These are phyloP conservation scores for Suhomyces choctaworum DNA, from an alignment of 1,139 yeast genomes.

Conservation along the genomic window DNA sequence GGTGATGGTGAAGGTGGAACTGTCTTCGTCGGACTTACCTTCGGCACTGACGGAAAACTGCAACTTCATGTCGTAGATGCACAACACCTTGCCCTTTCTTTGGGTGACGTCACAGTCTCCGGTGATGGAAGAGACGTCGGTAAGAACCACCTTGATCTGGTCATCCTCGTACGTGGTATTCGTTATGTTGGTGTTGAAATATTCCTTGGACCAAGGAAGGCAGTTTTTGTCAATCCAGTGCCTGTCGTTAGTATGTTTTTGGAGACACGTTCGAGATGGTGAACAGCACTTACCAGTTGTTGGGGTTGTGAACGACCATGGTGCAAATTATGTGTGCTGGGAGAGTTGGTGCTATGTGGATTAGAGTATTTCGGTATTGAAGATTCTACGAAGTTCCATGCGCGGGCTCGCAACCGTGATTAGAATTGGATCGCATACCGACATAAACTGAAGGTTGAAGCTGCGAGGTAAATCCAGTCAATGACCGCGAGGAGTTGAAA, in stretches of 20 bases:
- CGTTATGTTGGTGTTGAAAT: conserved; percentile 48
- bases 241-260: conserved; percentile 33
- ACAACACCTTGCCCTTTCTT: conserved; percentile 75
- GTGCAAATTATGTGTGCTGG: conserved; percentile 1
- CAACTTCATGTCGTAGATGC: conserved; percentile 66
- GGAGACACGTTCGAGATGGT: not conserved
- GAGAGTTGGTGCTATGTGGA: not conserved
- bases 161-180: conserved; percentile 38
- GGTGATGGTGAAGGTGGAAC: conserved; percentile 28
- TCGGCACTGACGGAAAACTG: conserved; percentile 45
- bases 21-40: conserved; percentile 22
- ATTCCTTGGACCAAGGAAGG: conserved; percentile 69
- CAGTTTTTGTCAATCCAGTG: conserved; percentile 86
- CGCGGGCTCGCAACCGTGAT: conserved; percentile 4
- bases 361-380: conserved; percentile 2
- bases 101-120: conserved; percentile 85
- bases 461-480: too few relatives aligned
- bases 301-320: conserved; percentile 82
- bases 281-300: conserved; percentile 65
- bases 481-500: too few relatives aligned
- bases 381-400: conserved; percentile 2
- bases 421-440: too few relatives aligned
- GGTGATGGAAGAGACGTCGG: conserved; percentile 45
- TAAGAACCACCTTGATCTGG: conserved; percentile 35
- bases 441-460: too few relatives aligned